A percentile compares a stretch with the other conserved stretches of the same genome.
phyloP scores from a whole-genome alignment of 768 basidiomycete species.

The Rhodotorula kratochvilovae region DNA sequence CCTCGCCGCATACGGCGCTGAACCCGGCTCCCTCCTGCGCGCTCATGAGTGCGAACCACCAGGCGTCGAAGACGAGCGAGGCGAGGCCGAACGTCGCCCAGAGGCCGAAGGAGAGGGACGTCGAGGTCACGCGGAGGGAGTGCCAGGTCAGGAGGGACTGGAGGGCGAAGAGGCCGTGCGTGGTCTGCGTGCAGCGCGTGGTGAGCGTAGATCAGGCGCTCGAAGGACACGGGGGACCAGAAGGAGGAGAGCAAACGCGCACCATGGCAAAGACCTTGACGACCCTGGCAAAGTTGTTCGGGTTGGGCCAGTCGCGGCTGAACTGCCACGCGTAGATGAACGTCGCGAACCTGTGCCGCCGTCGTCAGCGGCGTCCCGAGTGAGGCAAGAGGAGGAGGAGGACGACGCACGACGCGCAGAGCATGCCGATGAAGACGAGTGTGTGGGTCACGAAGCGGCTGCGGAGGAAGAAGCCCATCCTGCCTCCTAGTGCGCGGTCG shows the following conservation, averaged over 20 bases:
- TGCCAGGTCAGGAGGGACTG: constrained; percentile 24
- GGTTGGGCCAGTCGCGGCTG: constrained; percentile 6
- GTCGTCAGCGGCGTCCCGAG: too few relatives aligned
- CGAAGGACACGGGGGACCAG: too few relatives aligned
- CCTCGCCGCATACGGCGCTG: constrained; percentile 5
- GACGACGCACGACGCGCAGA: not conserved
- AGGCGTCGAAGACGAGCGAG: constrained; percentile 3
- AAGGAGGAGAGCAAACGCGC: too few relatives aligned
- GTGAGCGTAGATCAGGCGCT: too few relatives aligned
- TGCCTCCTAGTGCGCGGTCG: too few relatives aligned
- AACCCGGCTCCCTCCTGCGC: not conserved
- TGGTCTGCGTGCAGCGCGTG: too few relatives aligned
- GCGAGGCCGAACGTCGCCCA: constrained; percentile 8
- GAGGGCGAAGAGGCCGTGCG: constrained; percentile 9
- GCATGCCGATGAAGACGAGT: not conserved
- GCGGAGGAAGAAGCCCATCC: not conserved
- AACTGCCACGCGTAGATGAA: constrained; percentile 30
- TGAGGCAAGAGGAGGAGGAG: not conserved
- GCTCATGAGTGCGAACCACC: constrained; percentile 25
- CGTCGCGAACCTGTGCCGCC: not conserved
- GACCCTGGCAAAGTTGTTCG: constrained; percentile 20
- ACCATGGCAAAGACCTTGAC: not conserved
- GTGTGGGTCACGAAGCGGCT: not conserved
- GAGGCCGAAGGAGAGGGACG: not conserved
- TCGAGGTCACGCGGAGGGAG: not conserved